phyloP scores from a whole-genome alignment of 345 rosid species.

The Citrus australasica region DNA sequence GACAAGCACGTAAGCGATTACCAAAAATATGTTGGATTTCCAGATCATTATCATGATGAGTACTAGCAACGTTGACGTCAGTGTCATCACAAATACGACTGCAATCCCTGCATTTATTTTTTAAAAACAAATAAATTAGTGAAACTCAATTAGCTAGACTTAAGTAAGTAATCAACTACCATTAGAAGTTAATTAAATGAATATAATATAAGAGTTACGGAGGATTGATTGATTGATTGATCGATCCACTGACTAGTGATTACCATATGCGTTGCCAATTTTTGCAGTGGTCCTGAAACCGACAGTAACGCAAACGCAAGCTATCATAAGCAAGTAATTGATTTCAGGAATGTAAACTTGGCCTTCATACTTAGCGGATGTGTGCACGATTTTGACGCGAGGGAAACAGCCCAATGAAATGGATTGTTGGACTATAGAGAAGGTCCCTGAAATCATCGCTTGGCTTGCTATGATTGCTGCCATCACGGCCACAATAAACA shows the following conservation, averaged over 20 bases:
- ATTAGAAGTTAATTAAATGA: no score
- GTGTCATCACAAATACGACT: slow-evolving; percentile 39
- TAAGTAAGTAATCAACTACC: no score
- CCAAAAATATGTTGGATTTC: slow-evolving; percentile 33
- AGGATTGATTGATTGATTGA: no score
- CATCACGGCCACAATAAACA: slow-evolving; percentile 37
- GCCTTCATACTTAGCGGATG: slow-evolving; percentile 44
- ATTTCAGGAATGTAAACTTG: slow-evolving; percentile 55
- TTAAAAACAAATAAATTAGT: no score
- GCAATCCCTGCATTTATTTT: slow-evolving; percentile 32
- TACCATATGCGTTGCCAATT: slow-evolving; percentile 65
- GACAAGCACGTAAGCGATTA: slow-evolving; percentile 23
- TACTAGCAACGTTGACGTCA: slow-evolving; percentile 39
- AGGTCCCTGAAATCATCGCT: slow-evolving; percentile 54
- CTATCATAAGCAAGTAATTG: slow-evolving; percentile 48
- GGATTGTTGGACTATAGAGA: slow-evolving; percentile 57
- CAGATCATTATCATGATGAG: slow-evolving; percentile 56
- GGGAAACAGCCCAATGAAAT: slow-evolving; percentile 53
- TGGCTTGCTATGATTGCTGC: slow-evolving; percentile 57
- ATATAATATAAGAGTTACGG: no score
- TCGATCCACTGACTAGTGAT: no score
- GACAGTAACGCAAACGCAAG: slow-evolving; percentile 40
- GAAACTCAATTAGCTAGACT: not conserved
- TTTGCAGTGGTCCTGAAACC: slow-evolving; percentile 40
- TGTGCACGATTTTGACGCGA: slow-evolving; percentile 50